Evolutionary conservation across 2,329 filamentous ascomycete genomes (phyloP), one percentile per base, ranked within the genome.

Genomic region (Aspergillus sp.): DNA sequence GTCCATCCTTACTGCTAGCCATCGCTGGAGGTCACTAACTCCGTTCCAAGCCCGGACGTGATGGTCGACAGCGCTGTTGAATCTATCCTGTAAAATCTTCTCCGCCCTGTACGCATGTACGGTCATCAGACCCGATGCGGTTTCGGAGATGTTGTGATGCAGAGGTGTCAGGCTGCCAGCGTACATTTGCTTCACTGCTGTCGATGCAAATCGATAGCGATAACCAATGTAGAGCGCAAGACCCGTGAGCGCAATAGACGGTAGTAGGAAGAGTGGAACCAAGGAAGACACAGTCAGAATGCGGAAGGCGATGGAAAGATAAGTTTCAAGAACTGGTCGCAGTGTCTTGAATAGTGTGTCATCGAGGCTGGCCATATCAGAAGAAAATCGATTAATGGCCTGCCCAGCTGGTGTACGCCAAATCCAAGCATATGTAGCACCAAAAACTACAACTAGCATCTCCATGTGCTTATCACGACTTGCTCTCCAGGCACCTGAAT

Each of bases 1-100:
- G 35, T 53, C 51, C 51, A 53, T 52, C n/a, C 51, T 12, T 6
- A 53, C 51, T 7, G 51, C 51, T 27, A 53, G 41, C 51, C 51
- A 53, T 25, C 51, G 42, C 22, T 53, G 51, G 33, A 51, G 43
- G 15, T 51, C 51, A 48, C 51, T 52, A 27, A 53, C 51, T 3
- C 45, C 49, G 7, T 52, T 45, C 51, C 51, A 53, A 19, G 49
- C 22, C 19, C 41, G 49, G 15, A 52, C 43, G 44, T 53, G 49
- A 23, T 49, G 41, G 17, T 49, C 43, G 25, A 53, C 23, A 3
- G 39, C 46, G 20, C 23, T 15, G n/a, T 35, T 35, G 27, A 53
- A 52, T 5, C 46, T 43, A 13, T 46, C 41, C 37, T 51, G 49
- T 23, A 53, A 43, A 7, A 47, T 25, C n/a, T 19, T 43, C 45